Base-by-base conservation (phyloP, 306 rosid genomes). In the Cucumis hystrix region DNA sequence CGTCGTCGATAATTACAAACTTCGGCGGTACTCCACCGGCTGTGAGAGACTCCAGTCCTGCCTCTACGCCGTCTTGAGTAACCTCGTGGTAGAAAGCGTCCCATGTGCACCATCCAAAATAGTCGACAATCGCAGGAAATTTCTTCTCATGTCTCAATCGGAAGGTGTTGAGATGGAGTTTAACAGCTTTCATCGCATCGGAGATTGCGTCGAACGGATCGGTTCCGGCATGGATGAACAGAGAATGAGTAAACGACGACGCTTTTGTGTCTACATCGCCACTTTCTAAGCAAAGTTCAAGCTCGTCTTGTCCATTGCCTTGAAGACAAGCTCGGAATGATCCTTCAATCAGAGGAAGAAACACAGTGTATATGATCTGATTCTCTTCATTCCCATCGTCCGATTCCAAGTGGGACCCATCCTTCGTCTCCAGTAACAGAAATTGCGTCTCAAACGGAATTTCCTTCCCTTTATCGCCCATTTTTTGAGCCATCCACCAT, bases 401-500 rank as follows among this genome's bases (percentile, higher is more conserved):
- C 0, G 92, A 73, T 66, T 83, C 91, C 3, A 88, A 86, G 81
- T 88, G 93, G 87, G 98, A 87, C 79, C 96, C 97, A 2, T 64
- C 80, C 57, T 87, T 89, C 8, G 92, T 86, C 56, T 95, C 97
- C 9, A 90, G 80, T 85, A 95, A 80, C 25, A 95, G 60, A 78
- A 95, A 92, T 10, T 95, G 99, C 18, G 99, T 95, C 64, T 95
- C 99, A 0, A 92, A 82, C 0, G 97, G 99, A 57, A 95, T 84
- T 6, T 95, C 92, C 2, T 81, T 78, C 14, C 97, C 97, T 66
- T 51, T 81, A 15, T 87, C 89, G 8, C 99, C 99, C 97, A 90
- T 92, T 55, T 86, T 92, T 74, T 95, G 99, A 10, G 97, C 86
- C 99, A 95, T 95, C 99, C 97, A 95, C 97, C 97, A 95, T 0